Conservation (phyloP, 2,329 filamentous ascomycete species). For the Plenodomus biglobosus region DNA sequence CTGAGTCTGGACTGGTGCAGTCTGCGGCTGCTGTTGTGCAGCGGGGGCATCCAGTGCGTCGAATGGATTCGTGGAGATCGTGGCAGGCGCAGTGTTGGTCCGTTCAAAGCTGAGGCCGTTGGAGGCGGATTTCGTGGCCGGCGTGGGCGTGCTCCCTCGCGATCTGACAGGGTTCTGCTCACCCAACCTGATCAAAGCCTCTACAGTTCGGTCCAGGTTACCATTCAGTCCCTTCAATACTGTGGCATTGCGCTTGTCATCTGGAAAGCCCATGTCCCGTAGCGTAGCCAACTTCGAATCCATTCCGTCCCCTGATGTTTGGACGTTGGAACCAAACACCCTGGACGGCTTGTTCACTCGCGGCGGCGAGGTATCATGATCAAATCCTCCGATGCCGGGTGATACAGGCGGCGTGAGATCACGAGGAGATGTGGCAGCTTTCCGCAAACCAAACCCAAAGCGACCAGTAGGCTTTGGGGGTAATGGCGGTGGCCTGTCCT, state of each 20-base stretch:
- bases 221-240: constrained; percentile 82
- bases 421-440: constrained; percentile 69
- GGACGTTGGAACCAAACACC: constrained; percentile 69
- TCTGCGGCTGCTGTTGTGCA: constrained; percentile 32
- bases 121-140: constrained; percentile 53
- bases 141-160: constrained; percentile 52
- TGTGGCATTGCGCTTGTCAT: constrained; percentile 77
- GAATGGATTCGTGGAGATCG: constrained; percentile 47
- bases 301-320: constrained; percentile 57
- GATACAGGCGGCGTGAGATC: constrained; percentile 52
- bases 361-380: constrained; percentile 40
- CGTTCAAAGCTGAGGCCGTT: constrained; percentile 51
- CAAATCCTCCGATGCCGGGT: constrained; percentile 37
- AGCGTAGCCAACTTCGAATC: constrained; percentile 77
- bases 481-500: constrained; percentile 59
- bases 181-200: constrained; percentile 79
- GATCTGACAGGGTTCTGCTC: constrained; percentile 52
- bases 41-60: constrained; percentile 46
- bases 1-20: constrained; percentile 35
- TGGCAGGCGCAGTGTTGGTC: constrained; percentile 30
- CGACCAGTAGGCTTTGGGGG: constrained; percentile 63
- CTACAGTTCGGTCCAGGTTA: constrained; percentile 82
- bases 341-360: constrained; percentile 64
- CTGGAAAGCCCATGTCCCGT: constrained; percentile 87
- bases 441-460: constrained; percentile 67